Conservation (phyloP, 805 yeast genomes). For the Candida vaughaniae region DNA sequence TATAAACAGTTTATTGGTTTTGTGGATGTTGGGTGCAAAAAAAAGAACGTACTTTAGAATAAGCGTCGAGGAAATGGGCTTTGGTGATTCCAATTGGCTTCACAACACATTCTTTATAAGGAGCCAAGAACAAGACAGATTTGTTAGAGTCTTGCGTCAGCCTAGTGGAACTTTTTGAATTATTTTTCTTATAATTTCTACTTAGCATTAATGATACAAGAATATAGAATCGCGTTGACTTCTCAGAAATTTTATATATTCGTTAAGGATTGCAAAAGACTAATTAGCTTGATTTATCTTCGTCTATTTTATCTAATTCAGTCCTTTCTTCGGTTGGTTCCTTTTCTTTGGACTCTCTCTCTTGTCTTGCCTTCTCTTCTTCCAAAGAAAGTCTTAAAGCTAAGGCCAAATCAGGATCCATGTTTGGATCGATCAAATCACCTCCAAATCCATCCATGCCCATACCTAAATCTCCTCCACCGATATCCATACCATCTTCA, state of each 20-base stretch:
- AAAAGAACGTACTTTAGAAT: conserved; percentile 36
- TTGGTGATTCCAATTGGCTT: conserved; percentile 34
- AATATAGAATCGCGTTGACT: too few relatives aligned
- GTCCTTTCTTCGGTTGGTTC: conserved; percentile 20
- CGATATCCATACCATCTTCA: conserved; percentile 60
- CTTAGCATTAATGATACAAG: conserved; percentile 3
- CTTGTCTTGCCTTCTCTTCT: conserved; percentile 92
- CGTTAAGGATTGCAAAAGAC: background rate
- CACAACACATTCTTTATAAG: conserved; percentile 18
- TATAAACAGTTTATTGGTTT: background rate
- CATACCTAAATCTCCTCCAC: conserved; percentile 37
- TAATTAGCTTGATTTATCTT: conserved; percentile 12
- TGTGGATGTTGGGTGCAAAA: conserved; percentile 17
- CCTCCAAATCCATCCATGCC: conserved; percentile 35
- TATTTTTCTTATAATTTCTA: conserved; percentile 4
- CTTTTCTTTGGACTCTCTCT: conserved; percentile 54
- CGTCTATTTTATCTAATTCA: conserved; percentile 32
- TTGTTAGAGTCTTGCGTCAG: background rate
- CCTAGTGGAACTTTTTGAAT: background rate
- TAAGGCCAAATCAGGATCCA: conserved; percentile 96
- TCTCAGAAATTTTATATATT: too few relatives aligned
- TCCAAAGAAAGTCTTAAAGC: conserved; percentile 93
- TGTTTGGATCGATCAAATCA: conserved; percentile 66
- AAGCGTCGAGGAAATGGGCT: conserved; percentile 55
- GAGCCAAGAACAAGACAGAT: conserved; percentile 17